Evolutionary conservation across 78 protist genomes (phyloP).

Genomic region (Speleostelium caveatum): DNA sequence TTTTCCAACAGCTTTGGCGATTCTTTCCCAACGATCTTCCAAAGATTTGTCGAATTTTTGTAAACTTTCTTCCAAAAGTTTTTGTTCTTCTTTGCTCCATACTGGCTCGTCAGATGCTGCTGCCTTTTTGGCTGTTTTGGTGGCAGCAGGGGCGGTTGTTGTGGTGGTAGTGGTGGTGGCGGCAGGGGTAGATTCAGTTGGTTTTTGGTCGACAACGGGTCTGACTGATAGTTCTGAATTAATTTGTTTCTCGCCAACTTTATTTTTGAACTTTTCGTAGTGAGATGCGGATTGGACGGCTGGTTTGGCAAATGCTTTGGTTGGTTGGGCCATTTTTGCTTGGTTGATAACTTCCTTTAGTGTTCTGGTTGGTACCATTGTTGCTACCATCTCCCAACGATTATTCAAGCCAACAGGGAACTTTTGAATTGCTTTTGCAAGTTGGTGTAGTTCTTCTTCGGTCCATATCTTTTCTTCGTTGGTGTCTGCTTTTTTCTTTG

Average conservation of each 20-base stretch:
- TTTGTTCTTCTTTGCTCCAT: slow-evolving; percentile 82
- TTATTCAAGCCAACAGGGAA: slow-evolving; percentile 70
- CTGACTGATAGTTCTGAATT: slow-evolving; percentile 33
- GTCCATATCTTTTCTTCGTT: slow-evolving; percentile 77
- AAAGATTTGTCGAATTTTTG: slow-evolving; percentile 47
- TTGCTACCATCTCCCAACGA: slow-evolving; percentile 83
- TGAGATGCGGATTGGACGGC: slow-evolving; percentile 17
- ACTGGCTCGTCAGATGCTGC: slow-evolving; percentile 6
- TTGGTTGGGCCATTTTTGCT: slow-evolving; percentile 75
- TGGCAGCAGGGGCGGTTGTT: background rate
- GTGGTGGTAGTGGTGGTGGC: background rate
- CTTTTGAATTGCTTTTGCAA: slow-evolving; percentile 85
- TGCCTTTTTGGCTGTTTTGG: slow-evolving; percentile 7
- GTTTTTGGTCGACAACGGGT: slow-evolving; percentile 10
- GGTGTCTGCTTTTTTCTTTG: slow-evolving; percentile 3
- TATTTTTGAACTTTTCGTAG: slow-evolving; percentile 67
- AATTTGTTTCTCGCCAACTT: slow-evolving; percentile 56
- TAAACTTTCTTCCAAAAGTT: slow-evolving; percentile 76
- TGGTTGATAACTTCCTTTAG: slow-evolving; percentile 81
- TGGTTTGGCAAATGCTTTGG: slow-evolving; percentile 70
- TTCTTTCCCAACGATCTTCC: slow-evolving; percentile 79
- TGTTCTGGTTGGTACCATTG: slow-evolving; percentile 78
- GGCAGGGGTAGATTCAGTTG: slow-evolving; percentile 32
- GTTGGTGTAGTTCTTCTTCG: slow-evolving; percentile 76
- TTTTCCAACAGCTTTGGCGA: slow-evolving; percentile 63